phyloP scores from a whole-genome alignment of 1,139 yeast species.

The Taphrina betulina region DNA sequence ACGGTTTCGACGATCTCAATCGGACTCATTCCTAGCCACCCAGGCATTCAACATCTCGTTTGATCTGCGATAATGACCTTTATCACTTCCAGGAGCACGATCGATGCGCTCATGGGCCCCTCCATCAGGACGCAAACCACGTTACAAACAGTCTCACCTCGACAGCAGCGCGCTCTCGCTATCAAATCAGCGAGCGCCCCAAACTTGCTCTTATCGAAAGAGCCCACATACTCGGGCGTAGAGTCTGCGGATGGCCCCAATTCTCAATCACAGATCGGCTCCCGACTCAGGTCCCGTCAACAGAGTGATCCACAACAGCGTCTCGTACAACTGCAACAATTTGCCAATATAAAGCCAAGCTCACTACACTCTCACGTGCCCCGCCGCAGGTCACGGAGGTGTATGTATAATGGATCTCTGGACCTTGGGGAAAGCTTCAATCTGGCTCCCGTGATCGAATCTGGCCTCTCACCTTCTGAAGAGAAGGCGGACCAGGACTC shows the following conservation, averaged over 20 bases:
- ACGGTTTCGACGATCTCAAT: no score
- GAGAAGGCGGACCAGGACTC: neutral
- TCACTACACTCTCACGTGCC: constrained; percentile 1
- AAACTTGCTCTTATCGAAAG: no score
- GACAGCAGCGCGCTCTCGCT: constrained; percentile 16
- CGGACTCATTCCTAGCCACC: no score
- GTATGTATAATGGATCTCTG: constrained; percentile 2
- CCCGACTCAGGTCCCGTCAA: neutral
- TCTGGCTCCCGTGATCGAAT: constrained; percentile 9
- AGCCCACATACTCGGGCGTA: no score
- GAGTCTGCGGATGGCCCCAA: no score
- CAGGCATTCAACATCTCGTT: no score
- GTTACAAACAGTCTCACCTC: neutral
- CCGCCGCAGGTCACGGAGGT: neutral
- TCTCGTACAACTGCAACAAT: constrained; percentile 3
- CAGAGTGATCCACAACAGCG: constrained; percentile 1
- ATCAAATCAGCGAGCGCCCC: constrained; percentile 20
- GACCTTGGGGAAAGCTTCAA: no score
- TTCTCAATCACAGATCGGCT: no score
- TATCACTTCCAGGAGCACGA: constrained; percentile 17
- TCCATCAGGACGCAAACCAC: constrained; percentile 19
- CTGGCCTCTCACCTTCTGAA: constrained; percentile 3
- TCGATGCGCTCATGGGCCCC: constrained; percentile 31
- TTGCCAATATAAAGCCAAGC: constrained; percentile 7
- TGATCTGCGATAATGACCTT: constrained; percentile 8